These are phyloP conservation scores for Polytrichum commune DNA, from an alignment of 225 moss, liverwort and hornwort genomes.

Conservation along the genomic window DNA sequence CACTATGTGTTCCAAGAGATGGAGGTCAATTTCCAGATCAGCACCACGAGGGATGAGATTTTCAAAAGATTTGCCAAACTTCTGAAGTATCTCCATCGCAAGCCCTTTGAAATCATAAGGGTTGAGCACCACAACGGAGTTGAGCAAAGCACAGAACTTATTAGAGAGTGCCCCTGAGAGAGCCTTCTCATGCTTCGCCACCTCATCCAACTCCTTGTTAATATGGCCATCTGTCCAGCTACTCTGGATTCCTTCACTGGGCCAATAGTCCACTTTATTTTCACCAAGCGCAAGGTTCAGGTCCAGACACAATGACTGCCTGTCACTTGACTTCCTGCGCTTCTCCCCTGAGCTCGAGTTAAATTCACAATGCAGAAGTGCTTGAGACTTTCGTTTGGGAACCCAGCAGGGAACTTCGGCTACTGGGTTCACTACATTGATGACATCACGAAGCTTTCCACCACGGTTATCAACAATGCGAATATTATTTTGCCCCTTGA, in stretches of 20 bases:
- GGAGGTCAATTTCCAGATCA: conserved; percentile 48
- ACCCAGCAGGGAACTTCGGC: conserved; percentile 34
- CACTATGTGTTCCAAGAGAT: conserved; percentile 53
- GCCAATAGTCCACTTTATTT: conserved; percentile 15
- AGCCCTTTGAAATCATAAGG: conserved; percentile 58
- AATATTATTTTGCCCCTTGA: conserved; percentile 21
- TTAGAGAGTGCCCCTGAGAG: conserved; percentile 41
- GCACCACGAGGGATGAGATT: conserved; percentile 16
- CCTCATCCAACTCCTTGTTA: conserved; percentile 16
- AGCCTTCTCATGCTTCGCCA: conserved; percentile 33
- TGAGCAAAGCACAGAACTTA: conserved; percentile 49
- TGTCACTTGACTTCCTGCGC: conserved; percentile 19
- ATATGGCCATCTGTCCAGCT: background rate
- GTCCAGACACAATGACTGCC: conserved; percentile 54
- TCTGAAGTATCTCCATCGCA: conserved; percentile 35
- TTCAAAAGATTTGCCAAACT: conserved; percentile 37
- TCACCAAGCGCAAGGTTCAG: conserved; percentile 68
- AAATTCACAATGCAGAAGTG: conserved; percentile 11
- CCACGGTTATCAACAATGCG: conserved; percentile 37
- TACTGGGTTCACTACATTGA: background rate
- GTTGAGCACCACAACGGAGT: conserved; percentile 63
- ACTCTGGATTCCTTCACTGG: conserved; percentile 20
- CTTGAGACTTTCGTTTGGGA: conserved; percentile 46
- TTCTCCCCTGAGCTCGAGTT: conserved; percentile 9
- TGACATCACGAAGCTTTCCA: background rate